Evolutionary conservation across 441 rosid species (phyloP).

Genomic region (Pelargonium myrrhifolium): DNA sequence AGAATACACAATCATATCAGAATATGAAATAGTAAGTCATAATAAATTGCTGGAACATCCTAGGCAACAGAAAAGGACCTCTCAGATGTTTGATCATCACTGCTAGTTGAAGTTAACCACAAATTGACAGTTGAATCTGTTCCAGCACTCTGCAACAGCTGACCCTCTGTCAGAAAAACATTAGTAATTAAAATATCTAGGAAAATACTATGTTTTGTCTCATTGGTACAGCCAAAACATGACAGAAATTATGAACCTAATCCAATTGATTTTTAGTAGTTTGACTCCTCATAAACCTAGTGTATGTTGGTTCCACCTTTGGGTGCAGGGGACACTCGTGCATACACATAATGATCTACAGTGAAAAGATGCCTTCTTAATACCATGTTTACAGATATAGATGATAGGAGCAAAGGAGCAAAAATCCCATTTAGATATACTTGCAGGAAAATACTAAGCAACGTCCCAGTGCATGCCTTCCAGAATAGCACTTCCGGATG

Average conservation of each 20-base stretch:
- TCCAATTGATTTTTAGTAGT: not conserved
- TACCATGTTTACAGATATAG: too few relatives aligned
- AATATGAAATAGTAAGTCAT: slow-evolving; percentile 4
- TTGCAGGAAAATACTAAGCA: too few relatives aligned
- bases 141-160: slow-evolving; percentile 69
- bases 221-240: not conserved
- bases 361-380: not conserved
- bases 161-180: slow-evolving; percentile 21
- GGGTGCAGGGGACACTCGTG: not conserved
- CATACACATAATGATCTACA: not conserved
- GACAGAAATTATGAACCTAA: slow-evolving; percentile 9
- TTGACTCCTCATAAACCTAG: not conserved
- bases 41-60: not conserved
- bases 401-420: too few relatives aligned
- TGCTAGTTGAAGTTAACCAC: slow-evolving; percentile 55
- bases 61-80: slow-evolving; percentile 33
- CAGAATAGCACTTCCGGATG: too few relatives aligned
- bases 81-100: slow-evolving; percentile 36
- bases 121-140: slow-evolving; percentile 82
- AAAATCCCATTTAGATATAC: too few relatives aligned
- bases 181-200: slow-evolving; percentile 5
- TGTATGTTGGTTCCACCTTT: too few relatives aligned
- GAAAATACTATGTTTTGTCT: not conserved
- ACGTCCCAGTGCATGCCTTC: too few relatives aligned
- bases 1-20: slow-evolving; percentile 12